Percentiles rank a stretch among this genome's conserved stretches.
These are phyloP conservation scores for Trichosanthes truncata DNA, from an alignment of 306 rosid genomes.

Conservation along the genomic window DNA sequence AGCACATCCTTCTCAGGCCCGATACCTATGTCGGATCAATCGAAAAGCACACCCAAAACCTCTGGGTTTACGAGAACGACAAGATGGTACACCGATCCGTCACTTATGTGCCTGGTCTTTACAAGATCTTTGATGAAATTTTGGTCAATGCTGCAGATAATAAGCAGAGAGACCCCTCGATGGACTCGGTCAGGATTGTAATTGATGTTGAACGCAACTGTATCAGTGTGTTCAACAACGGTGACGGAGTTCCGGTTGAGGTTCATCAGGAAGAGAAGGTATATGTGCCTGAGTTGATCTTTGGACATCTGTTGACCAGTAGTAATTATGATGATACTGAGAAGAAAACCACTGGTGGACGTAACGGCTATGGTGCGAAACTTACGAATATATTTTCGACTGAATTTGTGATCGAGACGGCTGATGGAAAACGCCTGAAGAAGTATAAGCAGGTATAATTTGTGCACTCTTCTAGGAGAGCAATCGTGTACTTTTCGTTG, in stretches of 20 bases:
- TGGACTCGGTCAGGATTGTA: constrained; percentile 52
- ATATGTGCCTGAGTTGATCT: constrained; percentile 81
- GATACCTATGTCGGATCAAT: constrained; percentile 87
- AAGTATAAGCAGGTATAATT: constrained; percentile 72
- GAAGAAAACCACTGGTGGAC: constrained; percentile 88
- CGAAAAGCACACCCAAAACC: constrained; percentile 68
- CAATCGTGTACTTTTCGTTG: not conserved
- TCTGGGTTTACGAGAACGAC: constrained; percentile 66
- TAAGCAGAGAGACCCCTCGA: constrained; percentile 73
- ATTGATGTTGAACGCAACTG: constrained; percentile 45
- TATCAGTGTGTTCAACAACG: constrained; percentile 54
- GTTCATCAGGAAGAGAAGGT: constrained; percentile 89
- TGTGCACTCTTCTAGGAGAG: not conserved
- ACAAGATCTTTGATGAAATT: constrained; percentile 90
- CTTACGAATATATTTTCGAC: constrained; percentile 89
- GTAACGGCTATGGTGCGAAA: constrained; percentile 90
- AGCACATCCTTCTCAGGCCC: constrained; percentile 83
- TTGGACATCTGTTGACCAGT: constrained; percentile 74
- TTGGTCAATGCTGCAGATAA: constrained; percentile 93
- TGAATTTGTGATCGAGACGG: constrained; percentile 74
- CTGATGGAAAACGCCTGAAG: constrained; percentile 73
- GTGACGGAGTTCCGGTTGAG: constrained; percentile 85
- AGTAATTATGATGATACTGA: constrained; percentile 72
- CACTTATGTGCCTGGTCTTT: constrained; percentile 73
- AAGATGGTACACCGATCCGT: constrained; percentile 59